Base-by-base conservation (phyloP, 1,139 yeast genomes). In the Pichia sp. region DNA sequence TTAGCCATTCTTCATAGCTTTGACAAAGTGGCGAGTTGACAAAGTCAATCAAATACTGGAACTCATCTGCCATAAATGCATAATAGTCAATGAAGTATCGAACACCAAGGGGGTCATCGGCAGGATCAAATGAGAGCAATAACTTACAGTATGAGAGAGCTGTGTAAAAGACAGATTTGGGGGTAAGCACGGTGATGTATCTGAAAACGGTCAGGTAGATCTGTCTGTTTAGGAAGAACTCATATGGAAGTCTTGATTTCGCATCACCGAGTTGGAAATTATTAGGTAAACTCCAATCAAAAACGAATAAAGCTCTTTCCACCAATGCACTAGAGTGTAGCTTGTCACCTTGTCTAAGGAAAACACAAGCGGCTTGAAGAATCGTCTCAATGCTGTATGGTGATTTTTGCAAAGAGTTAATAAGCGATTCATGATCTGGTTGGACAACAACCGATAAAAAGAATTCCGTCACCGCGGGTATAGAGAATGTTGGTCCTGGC, bases 91-190 rank as follows among this genome's bases (percentile, higher is more conserved):
- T 77, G 56, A 85, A 82, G 50, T 80, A 78, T 45, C 94, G 68
- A 6, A 81, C 87, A 11, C 95, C 94, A 40, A 80, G 62, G 0
- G 95, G 95, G 62, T 86, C 96, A 33, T 80, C 85, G 2, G 77
- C 71, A 1, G 95, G 94, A 26, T 76, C 71, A 30, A 86, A 60
- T 1, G 86, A 72, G 46, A 81, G 62, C 35, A 87, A 62, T 7
- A 81, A 63, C 52, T 83, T 86, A 49, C 83, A 74, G 62, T 78
- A 86, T 29, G 76, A 71, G 37, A 83, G 69, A 1, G 95, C 94
- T 0, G 96, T 85, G 39, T 62, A 69, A 53, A 73, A 77, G 2
- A 91, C 81, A 8, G 94, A 84, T 49, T 87, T 71, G 51, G 82
- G 87, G 3, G 87, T 84, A 31, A 87, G 61, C 3, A 74, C 75